Conservation (phyloP, 1,139 yeast genomes). For the Debaryomyces fabryi region DNA sequence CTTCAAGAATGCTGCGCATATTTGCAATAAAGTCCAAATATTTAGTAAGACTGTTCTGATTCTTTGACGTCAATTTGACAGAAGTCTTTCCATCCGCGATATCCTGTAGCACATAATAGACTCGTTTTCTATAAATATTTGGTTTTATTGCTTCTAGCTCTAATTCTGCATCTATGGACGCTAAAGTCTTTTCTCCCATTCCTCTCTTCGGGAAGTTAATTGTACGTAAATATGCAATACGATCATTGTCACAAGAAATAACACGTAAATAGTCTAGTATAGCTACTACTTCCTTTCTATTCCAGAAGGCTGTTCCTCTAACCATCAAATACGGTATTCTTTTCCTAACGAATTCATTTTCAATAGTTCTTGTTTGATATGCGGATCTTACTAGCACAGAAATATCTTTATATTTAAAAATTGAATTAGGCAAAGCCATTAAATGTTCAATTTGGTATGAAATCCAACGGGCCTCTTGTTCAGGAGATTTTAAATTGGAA, state of each 20-base stretch:
- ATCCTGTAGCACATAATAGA: slow-evolving; percentile 10
- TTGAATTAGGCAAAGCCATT: slow-evolving; percentile 35
- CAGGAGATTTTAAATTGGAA: slow-evolving; percentile 38
- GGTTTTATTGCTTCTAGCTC: slow-evolving; percentile 1
- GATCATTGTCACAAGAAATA: slow-evolving; percentile 57
- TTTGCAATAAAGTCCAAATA: slow-evolving; percentile 35
- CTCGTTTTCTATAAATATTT: slow-evolving; percentile 6
- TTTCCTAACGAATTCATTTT: slow-evolving; percentile 55
- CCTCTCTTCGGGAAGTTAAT: slow-evolving; percentile 68
- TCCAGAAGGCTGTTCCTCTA: slow-evolving; percentile 82
- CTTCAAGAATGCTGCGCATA: slow-evolving; percentile 22
- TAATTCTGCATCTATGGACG: slow-evolving; percentile 9
- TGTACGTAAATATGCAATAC: slow-evolving; percentile 59
- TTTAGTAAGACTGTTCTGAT: slow-evolving; percentile 17
- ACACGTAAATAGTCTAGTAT: slow-evolving; percentile 68
- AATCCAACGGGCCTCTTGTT: slow-evolving; percentile 60
- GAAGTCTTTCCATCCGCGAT: slow-evolving; percentile 5
- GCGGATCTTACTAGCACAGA: slow-evolving; percentile 73
- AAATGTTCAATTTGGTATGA: slow-evolving; percentile 56
- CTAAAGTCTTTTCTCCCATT: slow-evolving; percentile 63
- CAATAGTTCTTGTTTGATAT: slow-evolving; percentile 59
- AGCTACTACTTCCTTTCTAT: slow-evolving; percentile 64
- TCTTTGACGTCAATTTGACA: slow-evolving; percentile 17
- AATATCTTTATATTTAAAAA: slow-evolving; percentile 56
- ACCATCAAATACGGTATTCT: slow-evolving; percentile 67